phyloP scores from a whole-genome alignment of 2,329 filamentous ascomycete species.

The Fusarium veterinarium region DNA sequence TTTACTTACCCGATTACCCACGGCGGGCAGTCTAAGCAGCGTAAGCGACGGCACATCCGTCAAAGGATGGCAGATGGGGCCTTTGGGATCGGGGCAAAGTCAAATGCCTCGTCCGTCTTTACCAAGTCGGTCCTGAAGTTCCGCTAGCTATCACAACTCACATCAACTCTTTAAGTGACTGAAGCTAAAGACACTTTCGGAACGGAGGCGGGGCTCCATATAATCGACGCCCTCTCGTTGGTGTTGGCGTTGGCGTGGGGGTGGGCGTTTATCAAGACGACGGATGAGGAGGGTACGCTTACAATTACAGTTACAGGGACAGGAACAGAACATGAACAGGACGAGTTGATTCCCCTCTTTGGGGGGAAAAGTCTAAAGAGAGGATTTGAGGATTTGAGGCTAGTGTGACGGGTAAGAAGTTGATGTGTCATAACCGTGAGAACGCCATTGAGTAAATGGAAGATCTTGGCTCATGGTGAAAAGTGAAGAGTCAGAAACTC shows the following conservation, averaged over 20 bases:
- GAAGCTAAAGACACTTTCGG: constrained; percentile 29
- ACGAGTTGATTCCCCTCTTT: constrained; percentile 6
- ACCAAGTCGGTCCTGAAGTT: constrained; percentile 20
- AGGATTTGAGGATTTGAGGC: background rate
- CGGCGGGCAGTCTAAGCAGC: constrained; percentile 1
- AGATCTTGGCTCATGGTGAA: background rate
- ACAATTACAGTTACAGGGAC: constrained; percentile 17
- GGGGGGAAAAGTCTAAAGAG: constrained; percentile 1
- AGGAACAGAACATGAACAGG: constrained; percentile 24
- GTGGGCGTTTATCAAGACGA: constrained; percentile 8
- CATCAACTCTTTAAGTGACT: constrained; percentile 18
- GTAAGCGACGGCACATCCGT: constrained; percentile 12
- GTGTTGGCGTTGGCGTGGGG: constrained; percentile 25
- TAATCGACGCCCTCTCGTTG: constrained; percentile 23
- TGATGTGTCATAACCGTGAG: constrained; percentile 24
- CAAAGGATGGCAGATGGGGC: constrained; percentile 9
- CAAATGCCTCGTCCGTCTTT: constrained; percentile 38
- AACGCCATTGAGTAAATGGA: constrained; percentile 8
- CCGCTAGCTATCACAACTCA: background rate
- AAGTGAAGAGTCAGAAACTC: constrained; percentile 12
- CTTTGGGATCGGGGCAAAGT: constrained; percentile 19
- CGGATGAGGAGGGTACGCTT: constrained; percentile 15
- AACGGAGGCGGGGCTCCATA: constrained; percentile 22
- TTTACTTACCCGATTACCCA: constrained; percentile 17
- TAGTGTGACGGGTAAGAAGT: constrained; percentile 15